Evolutionary conservation across 2,329 filamentous ascomycete species (phyloP).

Genomic region (Samsoniella hepiali): DNA sequence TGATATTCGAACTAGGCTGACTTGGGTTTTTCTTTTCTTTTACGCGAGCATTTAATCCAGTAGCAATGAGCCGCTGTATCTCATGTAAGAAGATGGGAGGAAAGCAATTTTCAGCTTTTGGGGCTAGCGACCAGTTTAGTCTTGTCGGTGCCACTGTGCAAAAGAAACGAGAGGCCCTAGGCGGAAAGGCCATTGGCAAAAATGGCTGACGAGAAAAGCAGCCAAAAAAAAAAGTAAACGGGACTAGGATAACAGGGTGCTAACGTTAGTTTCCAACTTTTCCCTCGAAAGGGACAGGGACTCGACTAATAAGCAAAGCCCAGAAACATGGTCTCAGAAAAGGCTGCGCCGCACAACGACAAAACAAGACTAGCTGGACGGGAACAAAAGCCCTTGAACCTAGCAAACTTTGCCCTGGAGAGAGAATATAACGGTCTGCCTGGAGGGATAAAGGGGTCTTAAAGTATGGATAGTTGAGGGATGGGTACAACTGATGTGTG

Average conservation of each 20-base stretch:
- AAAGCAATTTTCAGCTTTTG: background rate
- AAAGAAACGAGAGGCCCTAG: background rate
- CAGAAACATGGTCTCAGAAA: conserved; percentile 1
- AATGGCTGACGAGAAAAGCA: background rate
- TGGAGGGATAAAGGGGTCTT: too few species aligned
- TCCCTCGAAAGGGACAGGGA: background rate
- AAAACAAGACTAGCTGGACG: background rate
- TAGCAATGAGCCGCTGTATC: too few species aligned
- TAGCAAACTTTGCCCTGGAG: too few species aligned
- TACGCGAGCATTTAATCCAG: too few species aligned
- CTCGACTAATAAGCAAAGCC: background rate
- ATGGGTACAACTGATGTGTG: too few species aligned
- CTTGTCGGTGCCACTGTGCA: background rate
- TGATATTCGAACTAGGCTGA: too few species aligned
- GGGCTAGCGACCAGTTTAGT: background rate
- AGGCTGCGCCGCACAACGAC: background rate
- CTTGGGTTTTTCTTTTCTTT: too few species aligned
- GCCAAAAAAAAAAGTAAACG: background rate
- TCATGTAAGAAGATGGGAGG: background rate
- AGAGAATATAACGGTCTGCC: too few species aligned
- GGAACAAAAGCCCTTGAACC: too few species aligned
- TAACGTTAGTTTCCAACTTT: background rate
- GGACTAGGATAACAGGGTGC: background rate
- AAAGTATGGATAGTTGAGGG: too few species aligned
- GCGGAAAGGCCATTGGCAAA: background rate